Evolutionary conservation across 179 eudicot species (phyloP).

Genomic region (Silene vulgaris): DNA sequence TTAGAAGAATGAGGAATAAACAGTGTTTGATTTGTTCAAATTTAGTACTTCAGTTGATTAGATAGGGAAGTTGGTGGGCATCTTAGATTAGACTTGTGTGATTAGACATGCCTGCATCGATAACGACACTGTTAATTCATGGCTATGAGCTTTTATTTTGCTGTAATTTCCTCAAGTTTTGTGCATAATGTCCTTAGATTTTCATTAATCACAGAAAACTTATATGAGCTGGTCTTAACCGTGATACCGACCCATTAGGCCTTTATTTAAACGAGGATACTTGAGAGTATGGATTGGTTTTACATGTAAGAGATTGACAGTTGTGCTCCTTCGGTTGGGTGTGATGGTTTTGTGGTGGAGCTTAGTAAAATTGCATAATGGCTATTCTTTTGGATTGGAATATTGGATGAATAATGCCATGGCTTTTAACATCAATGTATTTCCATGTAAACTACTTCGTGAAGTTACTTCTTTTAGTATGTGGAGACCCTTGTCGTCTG

Average conservation of each 20-base stretch:
- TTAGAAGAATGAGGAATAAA: background rate
- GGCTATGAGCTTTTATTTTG: background rate
- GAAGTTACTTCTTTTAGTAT: background rate
- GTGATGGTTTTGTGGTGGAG: background rate
- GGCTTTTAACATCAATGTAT: background rate
- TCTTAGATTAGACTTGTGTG: background rate
- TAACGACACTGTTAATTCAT: background rate
- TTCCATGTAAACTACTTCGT: background rate
- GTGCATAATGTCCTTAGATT: background rate
- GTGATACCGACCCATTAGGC: background rate
- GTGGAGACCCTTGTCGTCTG: background rate
- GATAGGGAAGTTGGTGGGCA: background rate
- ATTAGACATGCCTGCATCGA: slow-evolving; percentile 1
- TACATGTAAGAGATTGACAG: background rate
- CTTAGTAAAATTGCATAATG: background rate
- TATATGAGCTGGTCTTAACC: background rate
- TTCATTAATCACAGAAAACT: background rate
- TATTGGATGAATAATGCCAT: background rate
- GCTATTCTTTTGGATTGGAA: background rate
- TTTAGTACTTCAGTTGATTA: background rate
- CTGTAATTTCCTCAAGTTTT: background rate
- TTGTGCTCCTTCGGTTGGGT: background rate
- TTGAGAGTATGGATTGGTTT: background rate
- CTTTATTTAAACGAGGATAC: background rate
- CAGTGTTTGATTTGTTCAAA: background rate